phyloP scores from a whole-genome alignment of 192 early-diverging fungal species.

The Backusella sp. region DNA sequence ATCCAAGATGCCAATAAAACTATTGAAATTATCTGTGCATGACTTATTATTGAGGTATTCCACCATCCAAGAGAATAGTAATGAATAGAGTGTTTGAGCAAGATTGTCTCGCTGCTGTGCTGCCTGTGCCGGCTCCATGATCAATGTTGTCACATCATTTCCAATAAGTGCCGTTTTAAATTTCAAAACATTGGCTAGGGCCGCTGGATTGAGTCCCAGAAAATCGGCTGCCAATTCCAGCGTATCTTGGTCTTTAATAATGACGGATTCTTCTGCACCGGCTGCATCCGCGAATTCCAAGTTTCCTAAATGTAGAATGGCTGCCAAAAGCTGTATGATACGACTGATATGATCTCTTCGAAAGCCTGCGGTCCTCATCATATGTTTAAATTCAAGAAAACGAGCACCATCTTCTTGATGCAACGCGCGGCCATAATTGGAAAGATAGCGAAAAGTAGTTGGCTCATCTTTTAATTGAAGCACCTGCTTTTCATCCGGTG shows the following conservation, averaged over 20 bases:
- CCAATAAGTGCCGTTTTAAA: slow-evolving; percentile 82
- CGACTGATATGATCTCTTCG: slow-evolving; percentile 63
- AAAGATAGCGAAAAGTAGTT: slow-evolving; percentile 52
- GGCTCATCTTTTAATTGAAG: slow-evolving; percentile 55
- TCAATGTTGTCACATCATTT: slow-evolving; percentile 83
- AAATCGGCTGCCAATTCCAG: slow-evolving; percentile 73
- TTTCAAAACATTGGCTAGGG: slow-evolving; percentile 69
- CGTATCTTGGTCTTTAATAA: slow-evolving; percentile 73
- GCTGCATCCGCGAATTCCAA: slow-evolving; percentile 65
- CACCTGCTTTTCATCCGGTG: slow-evolving; percentile 55
- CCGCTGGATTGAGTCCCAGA: slow-evolving; percentile 69
- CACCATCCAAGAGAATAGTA: slow-evolving; percentile 85
- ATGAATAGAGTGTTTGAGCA: slow-evolving; percentile 76
- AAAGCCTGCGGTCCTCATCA: slow-evolving; percentile 57
- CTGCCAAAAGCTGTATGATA: slow-evolving; percentile 81
- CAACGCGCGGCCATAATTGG: slow-evolving; percentile 51
- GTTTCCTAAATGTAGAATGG: slow-evolving; percentile 87
- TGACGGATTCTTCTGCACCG: slow-evolving; percentile 68
- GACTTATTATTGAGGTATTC: slow-evolving; percentile 85
- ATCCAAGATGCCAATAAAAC: slow-evolving; percentile 86
- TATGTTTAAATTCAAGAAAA: slow-evolving; percentile 58
- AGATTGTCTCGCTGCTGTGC: slow-evolving; percentile 76
- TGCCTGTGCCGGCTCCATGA: slow-evolving; percentile 77
- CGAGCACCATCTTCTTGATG: slow-evolving; percentile 47
- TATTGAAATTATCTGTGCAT: slow-evolving; percentile 63